These are phyloP conservation scores for Raddia distichophylla DNA, from an alignment of 176 grass and related monocot species.

Conservation along the genomic window DNA sequence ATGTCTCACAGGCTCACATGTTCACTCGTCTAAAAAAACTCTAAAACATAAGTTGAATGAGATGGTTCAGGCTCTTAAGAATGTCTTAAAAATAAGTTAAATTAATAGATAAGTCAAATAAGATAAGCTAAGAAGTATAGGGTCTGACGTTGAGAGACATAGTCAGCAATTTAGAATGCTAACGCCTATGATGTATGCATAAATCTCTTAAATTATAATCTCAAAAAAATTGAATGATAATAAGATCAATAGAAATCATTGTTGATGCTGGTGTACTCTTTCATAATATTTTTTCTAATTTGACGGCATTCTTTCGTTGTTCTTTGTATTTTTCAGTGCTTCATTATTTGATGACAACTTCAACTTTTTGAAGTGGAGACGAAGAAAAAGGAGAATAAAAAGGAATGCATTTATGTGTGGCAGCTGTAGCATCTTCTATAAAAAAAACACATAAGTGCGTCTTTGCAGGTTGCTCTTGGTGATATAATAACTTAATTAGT, in stretches of 20 bases:
- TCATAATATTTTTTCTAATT: neutral
- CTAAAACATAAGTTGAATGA: too few relatives aligned
- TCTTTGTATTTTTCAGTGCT: neutral
- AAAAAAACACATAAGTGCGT: neutral
- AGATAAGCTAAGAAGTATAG: too few relatives aligned
- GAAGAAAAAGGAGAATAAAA: neutral
- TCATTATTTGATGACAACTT: neutral
- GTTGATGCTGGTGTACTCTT: neutral
- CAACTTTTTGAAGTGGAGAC: neutral
- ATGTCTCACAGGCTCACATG: too few relatives aligned
- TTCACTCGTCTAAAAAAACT: too few relatives aligned
- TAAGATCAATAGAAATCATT: neutral
- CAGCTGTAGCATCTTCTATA: neutral
- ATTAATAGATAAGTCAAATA: too few relatives aligned
- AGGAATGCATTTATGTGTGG: neutral
- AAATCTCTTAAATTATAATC: too few relatives aligned
- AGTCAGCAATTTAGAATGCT: too few relatives aligned
- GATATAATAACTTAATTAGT: neutral
- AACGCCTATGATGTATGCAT: too few relatives aligned
- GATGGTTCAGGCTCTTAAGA: too few relatives aligned
- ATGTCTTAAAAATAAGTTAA: too few relatives aligned
- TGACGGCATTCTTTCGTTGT: neutral
- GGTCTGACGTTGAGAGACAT: too few relatives aligned
- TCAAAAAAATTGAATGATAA: too few relatives aligned
- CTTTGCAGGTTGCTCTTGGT: neutral